These are phyloP conservation scores for Phytophthora cactorum DNA, from an alignment of 352 stramenopile genomes.

Conservation along the genomic window DNA sequence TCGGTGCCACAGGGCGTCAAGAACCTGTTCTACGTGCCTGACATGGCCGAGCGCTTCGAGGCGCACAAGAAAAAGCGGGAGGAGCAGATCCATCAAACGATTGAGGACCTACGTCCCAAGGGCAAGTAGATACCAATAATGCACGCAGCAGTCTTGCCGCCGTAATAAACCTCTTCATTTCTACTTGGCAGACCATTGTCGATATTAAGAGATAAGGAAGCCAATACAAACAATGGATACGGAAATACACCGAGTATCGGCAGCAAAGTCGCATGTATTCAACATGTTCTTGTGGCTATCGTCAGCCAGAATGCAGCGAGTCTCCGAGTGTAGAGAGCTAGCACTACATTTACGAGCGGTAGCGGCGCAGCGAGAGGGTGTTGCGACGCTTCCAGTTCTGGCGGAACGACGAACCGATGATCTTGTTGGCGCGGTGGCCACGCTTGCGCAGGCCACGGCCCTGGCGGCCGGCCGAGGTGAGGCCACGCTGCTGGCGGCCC, in stretches of 20 bases:
- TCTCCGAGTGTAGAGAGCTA: slow-evolving; percentile 33
- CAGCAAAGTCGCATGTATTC: slow-evolving; percentile 56
- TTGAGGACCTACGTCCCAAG: slow-evolving; percentile 83
- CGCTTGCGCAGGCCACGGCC: slow-evolving; percentile 97
- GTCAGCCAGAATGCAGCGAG: slow-evolving; percentile 35
- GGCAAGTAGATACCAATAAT: slow-evolving; percentile 44
- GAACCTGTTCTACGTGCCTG: slow-evolving; percentile 63
- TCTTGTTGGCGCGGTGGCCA: slow-evolving; percentile 99
- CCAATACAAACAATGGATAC: slow-evolving; percentile 1
- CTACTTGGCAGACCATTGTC: not conserved
- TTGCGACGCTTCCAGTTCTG: slow-evolving; percentile 99
- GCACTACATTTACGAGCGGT: slow-evolving; percentile 91
- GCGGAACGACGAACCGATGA: slow-evolving; percentile 97
- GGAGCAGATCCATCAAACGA: slow-evolving; percentile 71
- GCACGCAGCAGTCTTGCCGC: not conserved
- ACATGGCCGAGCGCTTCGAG: slow-evolving; percentile 77
- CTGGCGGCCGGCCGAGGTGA: slow-evolving; percentile 98
- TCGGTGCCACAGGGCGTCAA: slow-evolving; percentile 72
- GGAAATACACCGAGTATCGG: slow-evolving; percentile 27
- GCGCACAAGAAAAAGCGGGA: slow-evolving; percentile 72
- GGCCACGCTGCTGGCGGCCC: slow-evolving; percentile 98
- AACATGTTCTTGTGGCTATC: slow-evolving; percentile 33
- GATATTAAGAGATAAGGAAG: not conserved
- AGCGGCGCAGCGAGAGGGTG: slow-evolving; percentile 97
- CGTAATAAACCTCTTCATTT: not conserved